These are phyloP conservation scores for Dipodascopsis tothii DNA, from an alignment of 805 yeast species.

Conservation along the genomic window DNA sequence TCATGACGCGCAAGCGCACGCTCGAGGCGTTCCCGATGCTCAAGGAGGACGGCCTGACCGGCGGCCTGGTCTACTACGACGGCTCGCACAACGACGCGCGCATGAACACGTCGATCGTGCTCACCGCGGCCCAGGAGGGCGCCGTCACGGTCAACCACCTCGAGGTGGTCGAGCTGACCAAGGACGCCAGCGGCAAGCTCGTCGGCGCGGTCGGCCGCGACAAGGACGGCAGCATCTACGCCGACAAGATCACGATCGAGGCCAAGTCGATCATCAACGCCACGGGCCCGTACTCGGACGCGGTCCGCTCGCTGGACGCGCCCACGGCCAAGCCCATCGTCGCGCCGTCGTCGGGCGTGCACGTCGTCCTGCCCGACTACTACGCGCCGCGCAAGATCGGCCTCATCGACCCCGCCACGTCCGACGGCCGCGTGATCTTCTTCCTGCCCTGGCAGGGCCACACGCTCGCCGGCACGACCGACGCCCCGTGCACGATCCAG, in stretches of 20 bases:
- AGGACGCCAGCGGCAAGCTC: conserved; percentile 53
- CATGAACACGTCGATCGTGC: conserved; percentile 77
- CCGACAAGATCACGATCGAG: conserved; percentile 12
- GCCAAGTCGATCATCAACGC: conserved; percentile 67
- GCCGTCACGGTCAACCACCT: conserved; percentile 84
- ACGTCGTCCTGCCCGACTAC: conserved; percentile 82
- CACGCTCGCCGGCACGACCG: conserved; percentile 94
- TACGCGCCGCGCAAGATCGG: conserved; percentile 86
- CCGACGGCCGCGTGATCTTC: conserved; percentile 94
- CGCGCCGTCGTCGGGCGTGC: conserved; percentile 92
- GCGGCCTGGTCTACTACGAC: conserved; percentile 89
- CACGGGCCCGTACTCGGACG: conserved; percentile 89
- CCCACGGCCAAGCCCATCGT: conserved; percentile 58
- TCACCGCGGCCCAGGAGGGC: conserved; percentile 78
- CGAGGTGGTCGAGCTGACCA: conserved; percentile 68
- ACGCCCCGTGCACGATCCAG: conserved; percentile 52
- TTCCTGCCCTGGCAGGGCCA: conserved; percentile 98
- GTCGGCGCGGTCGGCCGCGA: conserved; percentile 73
- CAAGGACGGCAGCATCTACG: conserved; percentile 29
- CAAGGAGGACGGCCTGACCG: conserved; percentile 69
- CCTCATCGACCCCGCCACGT: conserved; percentile 79
- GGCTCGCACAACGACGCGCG: conserved; percentile 91
- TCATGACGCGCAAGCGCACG: conserved; percentile 60
- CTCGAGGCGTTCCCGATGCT: conserved; percentile 77
- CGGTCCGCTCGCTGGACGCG: conserved; percentile 77